Evolutionary conservation across 805 yeast species (phyloP), one percentile per base, ranked within the genome.

Genomic region (Nakazawaea ernobii): DNA sequence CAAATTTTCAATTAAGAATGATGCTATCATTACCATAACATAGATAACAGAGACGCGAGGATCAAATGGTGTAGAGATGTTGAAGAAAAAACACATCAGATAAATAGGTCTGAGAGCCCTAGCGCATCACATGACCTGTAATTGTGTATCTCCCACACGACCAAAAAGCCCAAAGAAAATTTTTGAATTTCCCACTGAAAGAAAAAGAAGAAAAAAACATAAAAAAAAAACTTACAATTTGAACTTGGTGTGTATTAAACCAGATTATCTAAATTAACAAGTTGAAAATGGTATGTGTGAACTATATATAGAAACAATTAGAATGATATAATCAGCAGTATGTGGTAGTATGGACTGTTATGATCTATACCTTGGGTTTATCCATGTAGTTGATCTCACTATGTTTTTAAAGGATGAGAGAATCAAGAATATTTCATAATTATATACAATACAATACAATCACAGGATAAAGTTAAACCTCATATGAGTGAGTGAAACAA

Each of bases 251-350:
- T 33, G 15, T 20, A 4, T 36, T 36, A 15, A n/a, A 10, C 8
- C 14, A 36, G 29, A 15, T 15, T 36, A 36, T 36, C 39, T 27
- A 36, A 36, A 36, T 13, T 20, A 36, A 20, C 39, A 36, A 36
- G 39, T 36, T 36, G 39, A 36, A 36, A 36, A 36, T 36, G 39
- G 39, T 36, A 36, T 36, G 39, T 36, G 20, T 8, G 9, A 24
- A 36, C 27, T 8, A 33, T 33, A 30, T 3, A 8, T 14, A 35
- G 11, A 14, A 33, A 33, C n/a, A 33, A 33, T 8, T 10, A 11
- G 33, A 30, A n/a, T 30, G n/a, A 10, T 11, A 10, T 30, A n/a
- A 30, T 11, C 33, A 10, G n/a, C 33, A 33, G 17, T 8, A 8
- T 32, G 35, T 10, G 36, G 14, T 33, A 14, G 8, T 13, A 8